phyloP scores from a whole-genome alignment of 208 protist genomes.

The Lotmaria passim region DNA sequence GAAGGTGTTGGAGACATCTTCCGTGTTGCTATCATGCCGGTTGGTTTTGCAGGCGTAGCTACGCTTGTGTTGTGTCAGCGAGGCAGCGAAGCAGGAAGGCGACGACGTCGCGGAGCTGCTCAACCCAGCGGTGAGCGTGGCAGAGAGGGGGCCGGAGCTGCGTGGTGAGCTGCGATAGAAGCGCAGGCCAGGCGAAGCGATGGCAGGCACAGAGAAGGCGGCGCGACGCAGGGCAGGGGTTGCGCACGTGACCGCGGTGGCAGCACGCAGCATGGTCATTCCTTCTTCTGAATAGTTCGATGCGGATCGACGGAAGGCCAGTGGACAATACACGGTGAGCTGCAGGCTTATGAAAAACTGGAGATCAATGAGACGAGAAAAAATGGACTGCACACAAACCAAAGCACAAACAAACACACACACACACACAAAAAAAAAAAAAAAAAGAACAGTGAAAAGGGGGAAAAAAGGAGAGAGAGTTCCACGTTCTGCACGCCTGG shows the following conservation, averaged over 20 bases:
- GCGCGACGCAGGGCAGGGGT: neutral
- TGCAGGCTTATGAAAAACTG: too few species aligned
- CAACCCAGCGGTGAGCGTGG: neutral
- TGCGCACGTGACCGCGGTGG: neutral
- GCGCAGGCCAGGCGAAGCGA: neutral
- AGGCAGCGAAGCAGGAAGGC: neutral
- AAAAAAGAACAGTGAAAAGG: too few species aligned
- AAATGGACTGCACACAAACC: too few species aligned
- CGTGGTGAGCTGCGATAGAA: neutral
- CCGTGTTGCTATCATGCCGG: constrained; percentile 30
- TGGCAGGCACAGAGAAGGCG: neutral
- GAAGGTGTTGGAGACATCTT: constrained; percentile 36
- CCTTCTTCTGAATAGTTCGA: too few species aligned
- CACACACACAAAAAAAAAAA: too few species aligned
- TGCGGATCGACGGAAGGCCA: too few species aligned
- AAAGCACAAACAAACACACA: too few species aligned
- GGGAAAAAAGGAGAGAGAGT: too few species aligned
- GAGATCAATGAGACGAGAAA: too few species aligned
- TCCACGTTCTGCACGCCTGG: too few species aligned
- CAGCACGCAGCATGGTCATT: constrained; percentile 6
- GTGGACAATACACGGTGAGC: too few species aligned
- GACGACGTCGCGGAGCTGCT: constrained; percentile 3
- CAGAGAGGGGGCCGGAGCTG: neutral
- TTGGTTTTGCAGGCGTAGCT: constrained; percentile 21
- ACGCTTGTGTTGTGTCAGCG: constrained; percentile 1